Conservation (phyloP, 164 flowering plant genomes). For the Cinnamomum micranthum region DNA sequence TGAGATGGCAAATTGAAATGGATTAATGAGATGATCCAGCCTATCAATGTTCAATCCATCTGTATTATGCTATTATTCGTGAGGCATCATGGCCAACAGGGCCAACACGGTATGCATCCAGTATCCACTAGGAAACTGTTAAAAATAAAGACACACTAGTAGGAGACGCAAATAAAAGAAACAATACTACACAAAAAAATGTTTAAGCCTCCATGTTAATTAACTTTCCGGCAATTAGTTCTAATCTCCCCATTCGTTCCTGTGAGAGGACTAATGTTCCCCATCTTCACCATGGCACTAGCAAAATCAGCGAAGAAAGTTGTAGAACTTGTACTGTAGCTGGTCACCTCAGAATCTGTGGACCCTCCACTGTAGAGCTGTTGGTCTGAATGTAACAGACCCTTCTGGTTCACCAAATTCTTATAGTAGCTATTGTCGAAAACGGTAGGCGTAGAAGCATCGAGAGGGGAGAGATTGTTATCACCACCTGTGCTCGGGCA, state of each 20-base stretch:
- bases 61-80: too few species aligned
- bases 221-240: slow-evolving; percentile 11
- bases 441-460: slow-evolving; percentile 1
- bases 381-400: slow-evolving; percentile 17
- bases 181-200: not conserved
- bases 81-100: too few species aligned
- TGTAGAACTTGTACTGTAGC: not conserved
- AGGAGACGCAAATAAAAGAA: not conserved
- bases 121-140: too few species aligned
- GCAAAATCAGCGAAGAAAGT: slow-evolving; percentile 10
- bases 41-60: too few species aligned
- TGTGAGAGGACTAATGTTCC: slow-evolving; percentile 13
- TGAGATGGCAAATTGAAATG: too few species aligned
- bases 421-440: slow-evolving; percentile 12
- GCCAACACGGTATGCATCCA: too few species aligned
- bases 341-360: slow-evolving; percentile 6
- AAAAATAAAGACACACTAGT: not conserved
- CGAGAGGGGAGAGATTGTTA: slow-evolving; percentile 12
- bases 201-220: not conserved
- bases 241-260: slow-evolving; percentile 14
- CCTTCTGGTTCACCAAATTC: slow-evolving; percentile 11
- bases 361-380: slow-evolving; percentile 10
- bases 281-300: slow-evolving; percentile 17
- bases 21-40: too few species aligned
- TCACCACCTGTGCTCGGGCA: slow-evolving; percentile 8